Evolutionary conservation across 2,329 filamentous ascomycete species (phyloP).

Genomic region (Aspergillus sojae): DNA sequence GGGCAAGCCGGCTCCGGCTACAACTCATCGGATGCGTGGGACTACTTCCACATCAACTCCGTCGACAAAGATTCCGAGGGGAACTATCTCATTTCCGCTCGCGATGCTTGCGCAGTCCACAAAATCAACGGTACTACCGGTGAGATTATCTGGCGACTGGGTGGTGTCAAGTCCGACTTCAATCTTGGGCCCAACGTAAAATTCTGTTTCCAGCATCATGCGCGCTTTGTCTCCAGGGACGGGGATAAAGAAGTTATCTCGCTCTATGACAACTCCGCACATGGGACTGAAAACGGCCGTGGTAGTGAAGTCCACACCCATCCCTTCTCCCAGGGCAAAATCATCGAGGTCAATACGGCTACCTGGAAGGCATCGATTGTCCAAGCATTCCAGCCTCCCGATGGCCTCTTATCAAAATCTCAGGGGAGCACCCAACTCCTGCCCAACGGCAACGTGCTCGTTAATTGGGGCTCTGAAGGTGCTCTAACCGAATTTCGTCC

Average conservation of each 20-base stretch:
- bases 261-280: slow-evolving; percentile 58
- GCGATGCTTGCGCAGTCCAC: slow-evolving; percentile 51
- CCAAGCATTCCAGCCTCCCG: slow-evolving; percentile 53
- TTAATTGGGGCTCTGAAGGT: slow-evolving; percentile 60
- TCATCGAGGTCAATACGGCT: slow-evolving; percentile 49
- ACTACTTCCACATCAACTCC: slow-evolving; percentile 56
- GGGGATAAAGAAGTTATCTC: slow-evolving; percentile 54
- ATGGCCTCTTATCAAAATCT: slow-evolving; percentile 53
- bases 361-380: slow-evolving; percentile 49
- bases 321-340: slow-evolving; percentile 49
- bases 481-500: slow-evolving; percentile 40
- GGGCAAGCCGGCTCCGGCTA: slow-evolving; percentile 46
- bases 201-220: slow-evolving; percentile 56
- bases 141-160: slow-evolving; percentile 52
- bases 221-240: slow-evolving; percentile 50
- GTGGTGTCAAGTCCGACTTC: slow-evolving; percentile 50
- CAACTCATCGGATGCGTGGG: slow-evolving; percentile 48
- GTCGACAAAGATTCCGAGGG: slow-evolving; percentile 44
- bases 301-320: slow-evolving; percentile 40
- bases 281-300: slow-evolving; percentile 40
- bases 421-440: slow-evolving; percentile 59
- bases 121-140: slow-evolving; percentile 52
- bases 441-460: slow-evolving; percentile 55
- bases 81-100: slow-evolving; percentile 54
- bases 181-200: slow-evolving; percentile 44